phyloP scores from a whole-genome alignment of 306 rosid species.

The Amphicarpaea edgeworthii region DNA sequence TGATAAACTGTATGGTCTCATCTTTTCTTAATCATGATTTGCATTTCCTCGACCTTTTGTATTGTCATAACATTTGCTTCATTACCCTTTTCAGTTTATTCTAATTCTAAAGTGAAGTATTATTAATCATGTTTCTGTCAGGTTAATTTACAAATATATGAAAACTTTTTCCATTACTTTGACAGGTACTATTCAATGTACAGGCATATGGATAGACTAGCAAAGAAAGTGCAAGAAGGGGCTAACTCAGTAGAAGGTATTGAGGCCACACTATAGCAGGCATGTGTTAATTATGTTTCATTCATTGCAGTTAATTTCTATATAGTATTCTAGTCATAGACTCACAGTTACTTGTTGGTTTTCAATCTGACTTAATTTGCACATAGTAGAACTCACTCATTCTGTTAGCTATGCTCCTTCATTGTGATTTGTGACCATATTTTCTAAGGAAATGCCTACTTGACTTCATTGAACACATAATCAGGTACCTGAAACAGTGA shows the following conservation, averaged over 20 bases:
- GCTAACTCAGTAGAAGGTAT: conserved; percentile 76
- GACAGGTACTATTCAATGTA: conserved; percentile 77
- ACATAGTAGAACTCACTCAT: neutral
- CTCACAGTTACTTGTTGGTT: too few relatives aligned
- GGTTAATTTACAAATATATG: neutral
- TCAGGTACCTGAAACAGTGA: conserved; percentile 75
- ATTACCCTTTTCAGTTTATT: neutral
- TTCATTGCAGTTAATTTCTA: neutral
- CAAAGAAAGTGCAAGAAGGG: conserved; percentile 69
- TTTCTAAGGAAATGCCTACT: neutral
- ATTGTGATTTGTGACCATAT: neutral
- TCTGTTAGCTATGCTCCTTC: conserved; percentile 9
- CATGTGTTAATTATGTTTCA: conserved; percentile 35
- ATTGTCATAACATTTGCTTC: neutral
- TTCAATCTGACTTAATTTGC: neutral
- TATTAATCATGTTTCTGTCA: neutral
- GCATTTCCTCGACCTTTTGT: neutral
- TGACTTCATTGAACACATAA: neutral
- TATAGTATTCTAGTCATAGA: too few relatives aligned
- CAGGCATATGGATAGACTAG: conserved; percentile 73
- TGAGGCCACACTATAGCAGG: conserved; percentile 82
- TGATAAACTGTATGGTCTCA: neutral
- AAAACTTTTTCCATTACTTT: conserved; percentile 35
- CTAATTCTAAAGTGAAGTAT: neutral
- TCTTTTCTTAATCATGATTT: neutral